Percentiles rank a stretch among this genome's conserved stretches.
Evolutionary conservation across 305 asterid species (phyloP).

Genomic region (Solanum chacoense): DNA sequence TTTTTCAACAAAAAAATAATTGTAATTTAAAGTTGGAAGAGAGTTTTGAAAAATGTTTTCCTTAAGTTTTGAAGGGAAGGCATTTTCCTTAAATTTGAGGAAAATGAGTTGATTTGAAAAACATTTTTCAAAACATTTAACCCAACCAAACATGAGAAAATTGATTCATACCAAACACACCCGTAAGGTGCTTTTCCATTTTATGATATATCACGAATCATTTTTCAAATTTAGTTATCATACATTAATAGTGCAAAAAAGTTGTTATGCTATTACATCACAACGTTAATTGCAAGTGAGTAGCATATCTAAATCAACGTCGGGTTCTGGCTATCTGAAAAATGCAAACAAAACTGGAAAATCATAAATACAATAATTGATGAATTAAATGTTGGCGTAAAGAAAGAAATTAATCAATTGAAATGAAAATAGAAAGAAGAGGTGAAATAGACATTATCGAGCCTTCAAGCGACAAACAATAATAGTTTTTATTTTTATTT

Average conservation of each 20-base stretch:
- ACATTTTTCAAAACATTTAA: no score
- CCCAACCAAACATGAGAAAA: no score
- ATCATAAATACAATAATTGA: neutral
- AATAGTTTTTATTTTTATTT: neutral
- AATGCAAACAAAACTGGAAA: no score
- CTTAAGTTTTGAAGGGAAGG: no score
- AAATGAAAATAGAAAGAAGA: neutral
- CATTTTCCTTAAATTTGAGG: no score
- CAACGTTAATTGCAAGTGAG: neutral
- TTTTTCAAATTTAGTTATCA: neutral
- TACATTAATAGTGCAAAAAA: neutral
- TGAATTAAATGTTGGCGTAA: neutral
- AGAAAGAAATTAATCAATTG: neutral
- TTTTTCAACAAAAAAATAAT: no score
- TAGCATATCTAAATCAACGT: neutral
- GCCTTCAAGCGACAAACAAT: neutral
- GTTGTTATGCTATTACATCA: neutral
- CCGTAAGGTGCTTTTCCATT: fast-evolving
- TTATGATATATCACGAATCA: neutral
- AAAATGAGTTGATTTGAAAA: no score
- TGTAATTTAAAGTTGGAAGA: no score
- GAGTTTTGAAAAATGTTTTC: no score
- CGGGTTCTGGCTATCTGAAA: neutral
- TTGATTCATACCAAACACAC: no score
- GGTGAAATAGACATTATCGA: neutral